Percentiles rank a stretch among this genome's conserved stretches.
Evolutionary conservation across 2,329 filamentous ascomycete genomes (phyloP).

Genomic region (Aspergillus luchuensis): DNA sequence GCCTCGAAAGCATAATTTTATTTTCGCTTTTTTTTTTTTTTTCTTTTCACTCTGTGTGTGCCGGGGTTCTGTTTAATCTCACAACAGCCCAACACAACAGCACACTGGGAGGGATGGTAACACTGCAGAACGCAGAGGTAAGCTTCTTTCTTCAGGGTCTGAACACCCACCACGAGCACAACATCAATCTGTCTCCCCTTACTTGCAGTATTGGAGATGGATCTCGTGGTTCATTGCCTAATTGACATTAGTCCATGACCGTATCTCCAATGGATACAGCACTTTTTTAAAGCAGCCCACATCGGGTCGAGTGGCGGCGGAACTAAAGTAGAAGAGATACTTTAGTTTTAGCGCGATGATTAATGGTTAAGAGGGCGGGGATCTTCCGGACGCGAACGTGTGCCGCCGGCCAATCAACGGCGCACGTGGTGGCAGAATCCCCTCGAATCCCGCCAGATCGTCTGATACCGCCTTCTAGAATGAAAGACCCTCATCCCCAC

Average conservation of each 20-base stretch:
- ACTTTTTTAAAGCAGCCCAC: not conserved
- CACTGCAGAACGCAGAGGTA: no score
- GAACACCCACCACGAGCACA: no score
- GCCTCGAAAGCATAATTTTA: not conserved
- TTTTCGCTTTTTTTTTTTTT: no score
- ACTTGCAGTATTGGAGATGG: not conserved
- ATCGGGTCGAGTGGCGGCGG: conserved; percentile 10
- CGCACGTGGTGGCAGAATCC: conserved; percentile 39
- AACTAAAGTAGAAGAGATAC: not conserved
- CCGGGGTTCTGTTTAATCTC: no score
- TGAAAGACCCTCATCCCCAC: not conserved
- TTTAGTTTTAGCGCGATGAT: conserved; percentile 9
- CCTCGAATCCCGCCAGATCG: conserved; percentile 21
- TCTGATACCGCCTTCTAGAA: conserved; percentile 22
- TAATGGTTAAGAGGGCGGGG: not conserved
- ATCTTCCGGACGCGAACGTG: conserved; percentile 5
- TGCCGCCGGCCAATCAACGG: conserved; percentile 29
- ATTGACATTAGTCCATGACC: not conserved
- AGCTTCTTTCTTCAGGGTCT: no score
- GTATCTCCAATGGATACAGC: not conserved
- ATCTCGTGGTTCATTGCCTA: conserved; percentile 13
- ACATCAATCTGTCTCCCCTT: not conserved
- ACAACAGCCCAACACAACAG: no score
- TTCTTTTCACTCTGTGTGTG: no score
- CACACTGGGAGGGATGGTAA: no score